These are phyloP conservation scores for Zalerion maritima DNA, from an alignment of 495 filamentous ascomycete species.

Conservation along the genomic window DNA sequence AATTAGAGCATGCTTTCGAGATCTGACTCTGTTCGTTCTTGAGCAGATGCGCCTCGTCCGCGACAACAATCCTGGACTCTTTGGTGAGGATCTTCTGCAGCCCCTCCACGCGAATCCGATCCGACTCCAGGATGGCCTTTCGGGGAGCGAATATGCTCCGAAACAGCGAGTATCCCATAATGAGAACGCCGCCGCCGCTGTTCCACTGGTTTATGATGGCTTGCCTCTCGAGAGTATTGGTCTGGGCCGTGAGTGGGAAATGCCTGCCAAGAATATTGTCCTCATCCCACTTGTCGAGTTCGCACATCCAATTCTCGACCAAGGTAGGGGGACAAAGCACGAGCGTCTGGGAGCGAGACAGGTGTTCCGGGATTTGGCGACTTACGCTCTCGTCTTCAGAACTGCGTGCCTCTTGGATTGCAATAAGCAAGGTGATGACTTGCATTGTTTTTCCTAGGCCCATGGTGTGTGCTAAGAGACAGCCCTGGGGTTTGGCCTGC, in stretches of 20 bases:
- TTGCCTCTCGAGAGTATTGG: slow-evolving; percentile 29
- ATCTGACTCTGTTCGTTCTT: slow-evolving; percentile 48
- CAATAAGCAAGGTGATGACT: slow-evolving; percentile 62
- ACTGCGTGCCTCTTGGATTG: slow-evolving; percentile 48
- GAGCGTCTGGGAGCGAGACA: slow-evolving; percentile 50
- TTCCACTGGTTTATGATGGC: slow-evolving; percentile 42
- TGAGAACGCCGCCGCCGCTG: slow-evolving; percentile 50
- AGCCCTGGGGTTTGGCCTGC: slow-evolving; percentile 51
- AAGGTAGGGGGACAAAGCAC: slow-evolving; percentile 64
- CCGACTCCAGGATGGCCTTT: slow-evolving; percentile 15
- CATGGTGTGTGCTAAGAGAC: slow-evolving; percentile 84
- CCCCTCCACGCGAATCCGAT: slow-evolving; percentile 18
- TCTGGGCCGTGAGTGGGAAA: slow-evolving; percentile 5
- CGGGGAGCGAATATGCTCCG: slow-evolving; percentile 15
- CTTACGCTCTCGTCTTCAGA: slow-evolving; percentile 41
- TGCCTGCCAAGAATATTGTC: no score
- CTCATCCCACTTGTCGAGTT: slow-evolving; percentile 57
- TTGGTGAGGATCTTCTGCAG: slow-evolving; percentile 32
- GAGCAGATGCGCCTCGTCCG: slow-evolving; percentile 74
- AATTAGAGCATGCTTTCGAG: slow-evolving; percentile 33
- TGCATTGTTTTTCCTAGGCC: slow-evolving; percentile 92
- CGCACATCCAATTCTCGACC: slow-evolving; percentile 71
- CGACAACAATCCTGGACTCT: slow-evolving; percentile 60
- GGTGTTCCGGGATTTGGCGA: slow-evolving; percentile 48
- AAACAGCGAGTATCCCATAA: slow-evolving; percentile 63